phyloP scores from a whole-genome alignment of 305 asterid species.

The Lippia alba region DNA sequence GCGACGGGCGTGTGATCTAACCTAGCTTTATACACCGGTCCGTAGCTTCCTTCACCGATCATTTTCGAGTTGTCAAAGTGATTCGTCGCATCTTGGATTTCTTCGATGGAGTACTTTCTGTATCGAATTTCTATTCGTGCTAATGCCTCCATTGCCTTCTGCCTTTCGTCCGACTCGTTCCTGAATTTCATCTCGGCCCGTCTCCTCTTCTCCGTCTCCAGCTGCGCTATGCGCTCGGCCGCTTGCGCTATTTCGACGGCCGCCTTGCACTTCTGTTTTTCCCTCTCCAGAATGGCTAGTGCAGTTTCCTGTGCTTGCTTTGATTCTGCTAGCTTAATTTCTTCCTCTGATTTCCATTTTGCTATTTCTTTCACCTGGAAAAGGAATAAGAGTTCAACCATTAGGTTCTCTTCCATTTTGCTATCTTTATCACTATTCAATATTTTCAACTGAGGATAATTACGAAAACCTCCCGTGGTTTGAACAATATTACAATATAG shows the following conservation, averaged over 20 bases:
- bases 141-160: constrained; percentile 46
- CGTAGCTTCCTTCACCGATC: constrained; percentile 77
- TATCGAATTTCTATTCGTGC: constrained; percentile 40
- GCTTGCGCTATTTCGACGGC: constrained; percentile 59
- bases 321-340: constrained; percentile 44
- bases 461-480: too few relatives aligned
- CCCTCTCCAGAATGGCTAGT: constrained; percentile 47
- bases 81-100: constrained; percentile 60
- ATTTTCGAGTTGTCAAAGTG: constrained; percentile 47
- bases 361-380: constrained; percentile 51
- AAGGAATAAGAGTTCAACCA: neutral
- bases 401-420: too few relatives aligned
- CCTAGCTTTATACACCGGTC: constrained; percentile 63
- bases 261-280: constrained; percentile 62
- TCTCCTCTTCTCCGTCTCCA: constrained; percentile 57
- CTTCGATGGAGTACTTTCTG: constrained; percentile 54
- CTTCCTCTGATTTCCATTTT: constrained; percentile 49
- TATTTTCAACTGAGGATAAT: too few relatives aligned
- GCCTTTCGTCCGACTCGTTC: constrained; percentile 50
- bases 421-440: too few relatives aligned
- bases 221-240: constrained; percentile 54
- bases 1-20: constrained; percentile 67
- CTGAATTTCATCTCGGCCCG: constrained; percentile 50
- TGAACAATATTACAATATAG: too few relatives aligned
- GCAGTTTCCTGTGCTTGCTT: constrained; percentile 48